These are phyloP conservation scores for Neurospora sp. DNA, from an alignment of 495 filamentous ascomycete genomes.

Conservation along the genomic window DNA sequence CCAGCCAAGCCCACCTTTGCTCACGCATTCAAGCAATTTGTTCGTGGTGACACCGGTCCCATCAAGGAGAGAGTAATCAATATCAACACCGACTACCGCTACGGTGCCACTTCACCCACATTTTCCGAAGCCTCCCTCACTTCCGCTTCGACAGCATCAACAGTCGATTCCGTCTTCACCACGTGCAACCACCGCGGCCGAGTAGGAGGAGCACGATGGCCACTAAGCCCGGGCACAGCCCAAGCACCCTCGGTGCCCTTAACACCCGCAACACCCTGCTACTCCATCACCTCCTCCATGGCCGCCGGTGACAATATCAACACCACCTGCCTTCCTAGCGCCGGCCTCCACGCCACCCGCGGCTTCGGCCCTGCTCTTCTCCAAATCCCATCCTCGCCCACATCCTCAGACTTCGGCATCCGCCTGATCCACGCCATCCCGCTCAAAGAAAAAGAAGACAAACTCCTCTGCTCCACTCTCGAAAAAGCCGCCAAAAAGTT, in stretches of 20 bases:
- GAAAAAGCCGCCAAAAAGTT: slow-evolving; percentile 37
- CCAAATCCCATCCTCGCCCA: not conserved
- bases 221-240: slow-evolving; percentile 8
- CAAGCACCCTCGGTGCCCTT: slow-evolving; percentile 24
- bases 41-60: slow-evolving; percentile 22
- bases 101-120: slow-evolving; percentile 19
- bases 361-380: slow-evolving; percentile 6
- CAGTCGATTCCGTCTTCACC: slow-evolving; percentile 12
- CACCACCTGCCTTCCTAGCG: slow-evolving; percentile 10
- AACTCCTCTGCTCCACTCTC: slow-evolving; percentile 28
- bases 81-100: slow-evolving; percentile 14
- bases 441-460: slow-evolving; percentile 26
- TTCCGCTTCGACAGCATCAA: slow-evolving; percentile 14
- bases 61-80: slow-evolving; percentile 20
- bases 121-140: slow-evolving; percentile 18
- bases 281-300: slow-evolving; percentile 25
- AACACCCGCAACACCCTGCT: slow-evolving; percentile 33
- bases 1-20: slow-evolving; percentile 19
- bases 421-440: slow-evolving; percentile 25
- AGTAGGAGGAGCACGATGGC: slow-evolving; percentile 7
- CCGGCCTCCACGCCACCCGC: slow-evolving; percentile 29
- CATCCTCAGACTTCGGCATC: slow-evolving; percentile 23
- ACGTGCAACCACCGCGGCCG: not conserved
- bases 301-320: slow-evolving; percentile 4
- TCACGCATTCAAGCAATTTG: slow-evolving; percentile 28